Percentiles rank a stretch among this genome's conserved stretches.
Evolutionary conservation across 768 basidiomycete genomes (phyloP).

Genomic region (Pulveroboletus sp.): DNA sequence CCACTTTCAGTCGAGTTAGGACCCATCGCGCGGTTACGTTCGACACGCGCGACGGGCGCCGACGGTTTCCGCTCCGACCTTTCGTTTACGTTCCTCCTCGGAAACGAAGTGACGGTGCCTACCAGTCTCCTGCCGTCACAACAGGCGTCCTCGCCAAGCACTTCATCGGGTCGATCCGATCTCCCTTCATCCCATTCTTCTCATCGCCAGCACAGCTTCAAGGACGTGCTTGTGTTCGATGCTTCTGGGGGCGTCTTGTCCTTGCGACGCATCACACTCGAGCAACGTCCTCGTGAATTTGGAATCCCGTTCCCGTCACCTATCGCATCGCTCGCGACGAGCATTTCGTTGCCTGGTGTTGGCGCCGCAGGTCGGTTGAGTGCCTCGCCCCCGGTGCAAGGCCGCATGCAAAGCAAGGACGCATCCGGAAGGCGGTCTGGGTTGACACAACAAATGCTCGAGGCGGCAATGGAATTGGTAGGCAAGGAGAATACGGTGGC

Average conservation of each 20-base stretch:
- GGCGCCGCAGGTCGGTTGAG: constrained; percentile 40
- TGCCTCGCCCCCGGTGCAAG: constrained; percentile 23
- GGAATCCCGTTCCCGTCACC: constrained; percentile 25
- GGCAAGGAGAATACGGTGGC: constrained; percentile 46
- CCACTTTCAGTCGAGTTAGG: constrained; percentile 49
- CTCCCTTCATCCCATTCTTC: constrained; percentile 28
- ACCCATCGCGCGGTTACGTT: constrained; percentile 55
- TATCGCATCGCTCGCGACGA: constrained; percentile 42
- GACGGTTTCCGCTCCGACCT: constrained; percentile 39
- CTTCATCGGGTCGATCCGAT: constrained; percentile 29
- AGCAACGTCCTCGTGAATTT: constrained; percentile 29
- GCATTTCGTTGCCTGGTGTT: constrained; percentile 58
- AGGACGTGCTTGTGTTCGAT: constrained; percentile 69
- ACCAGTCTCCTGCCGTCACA: constrained; percentile 35
- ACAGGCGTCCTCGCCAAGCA: constrained; percentile 23
- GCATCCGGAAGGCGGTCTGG: constrained; percentile 28
- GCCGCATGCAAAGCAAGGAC: constrained; percentile 26
- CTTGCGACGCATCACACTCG: constrained; percentile 50
- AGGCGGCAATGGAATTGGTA: constrained; percentile 33
- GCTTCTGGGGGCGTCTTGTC: constrained; percentile 52
- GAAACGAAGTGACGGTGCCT: constrained; percentile 34
- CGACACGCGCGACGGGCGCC: constrained; percentile 26
- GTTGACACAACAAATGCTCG: constrained; percentile 34
- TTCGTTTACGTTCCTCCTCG: constrained; percentile 51
- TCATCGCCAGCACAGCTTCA: constrained; percentile 44